Evolutionary conservation across 768 basidiomycete genomes (phyloP).

Genomic region (Amanita rimosa): DNA sequence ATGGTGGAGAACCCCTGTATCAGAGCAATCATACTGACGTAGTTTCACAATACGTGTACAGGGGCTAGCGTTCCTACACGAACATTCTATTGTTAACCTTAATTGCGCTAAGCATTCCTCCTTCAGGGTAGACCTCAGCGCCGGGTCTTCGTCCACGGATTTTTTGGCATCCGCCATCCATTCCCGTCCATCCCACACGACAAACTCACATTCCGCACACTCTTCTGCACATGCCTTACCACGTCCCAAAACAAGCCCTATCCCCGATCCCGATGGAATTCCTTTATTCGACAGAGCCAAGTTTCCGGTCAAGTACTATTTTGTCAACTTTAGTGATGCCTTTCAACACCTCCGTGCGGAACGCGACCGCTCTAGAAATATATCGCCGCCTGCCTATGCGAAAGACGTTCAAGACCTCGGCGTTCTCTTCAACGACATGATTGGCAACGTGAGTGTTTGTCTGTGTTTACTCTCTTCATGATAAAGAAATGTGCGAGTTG

Average conservation of each 20-base stretch:
- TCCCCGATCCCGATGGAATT: constrained; percentile 3
- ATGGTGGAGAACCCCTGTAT: background rate
- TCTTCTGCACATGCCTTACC: background rate
- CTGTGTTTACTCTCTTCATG: background rate
- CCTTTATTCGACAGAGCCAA: constrained; percentile 21
- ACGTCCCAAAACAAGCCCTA: background rate
- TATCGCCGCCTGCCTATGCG: constrained; percentile 12
- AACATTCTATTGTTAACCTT: constrained; percentile 28
- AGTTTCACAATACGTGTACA: constrained; percentile 6
- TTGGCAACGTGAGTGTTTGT: constrained; percentile 19
- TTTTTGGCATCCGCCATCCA: constrained; percentile 4
- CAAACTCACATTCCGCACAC: background rate
- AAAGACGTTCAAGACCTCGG: constrained; percentile 32
- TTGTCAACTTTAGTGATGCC: constrained; percentile 18
- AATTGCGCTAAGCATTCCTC: constrained; percentile 22
- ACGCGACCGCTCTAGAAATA: background rate
- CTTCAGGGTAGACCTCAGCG: constrained; percentile 34
- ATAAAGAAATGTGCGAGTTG: background rate
- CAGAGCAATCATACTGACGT: background rate
- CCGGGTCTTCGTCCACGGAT: constrained; percentile 9
- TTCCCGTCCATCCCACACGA: background rate
- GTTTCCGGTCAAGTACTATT: constrained; percentile 29
- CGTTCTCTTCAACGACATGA: constrained; percentile 22
- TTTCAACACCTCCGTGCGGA: constrained; percentile 7
- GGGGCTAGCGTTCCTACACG: constrained; percentile 39